These are phyloP conservation scores for Trichoderma aggressivum DNA, from an alignment of 2,329 filamentous ascomycete species.

Conservation along the genomic window DNA sequence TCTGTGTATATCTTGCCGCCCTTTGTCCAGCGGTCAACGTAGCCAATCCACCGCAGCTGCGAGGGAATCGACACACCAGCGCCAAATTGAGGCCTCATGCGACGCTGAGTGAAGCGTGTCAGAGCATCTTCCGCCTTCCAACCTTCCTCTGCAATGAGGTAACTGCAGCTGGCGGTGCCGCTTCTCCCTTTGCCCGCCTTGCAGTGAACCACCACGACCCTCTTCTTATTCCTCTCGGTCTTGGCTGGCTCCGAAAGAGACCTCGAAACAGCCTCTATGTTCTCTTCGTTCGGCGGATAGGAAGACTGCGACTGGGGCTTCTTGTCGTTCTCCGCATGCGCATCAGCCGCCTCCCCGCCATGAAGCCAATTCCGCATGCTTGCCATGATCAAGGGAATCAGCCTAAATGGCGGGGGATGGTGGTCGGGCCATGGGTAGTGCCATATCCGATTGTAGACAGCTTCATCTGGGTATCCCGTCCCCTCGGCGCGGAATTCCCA, in stretches of 20 bases:
- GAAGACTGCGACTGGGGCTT: background rate
- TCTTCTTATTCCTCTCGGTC: conserved; percentile 37
- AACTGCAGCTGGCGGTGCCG: conserved; percentile 82
- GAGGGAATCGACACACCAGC: conserved; percentile 89
- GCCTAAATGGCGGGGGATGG: conserved; percentile 86
- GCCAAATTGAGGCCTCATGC: conserved; percentile 88
- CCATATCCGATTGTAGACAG: conserved; percentile 78
- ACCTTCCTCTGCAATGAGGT: conserved; percentile 81
- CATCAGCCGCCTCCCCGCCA: conserved; percentile 39
- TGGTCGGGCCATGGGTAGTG: conserved; percentile 98
- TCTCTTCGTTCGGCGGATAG: background rate
- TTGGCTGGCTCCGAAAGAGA: conserved; percentile 20
- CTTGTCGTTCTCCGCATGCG: background rate
- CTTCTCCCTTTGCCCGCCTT: conserved; percentile 95
- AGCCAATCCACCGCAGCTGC: conserved; percentile 81
- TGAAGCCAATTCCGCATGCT: conserved; percentile 88
- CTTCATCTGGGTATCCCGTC: conserved; percentile 88
- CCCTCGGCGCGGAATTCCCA: conserved; percentile 98
- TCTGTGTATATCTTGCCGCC: conserved; percentile 77
- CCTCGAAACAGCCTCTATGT: background rate
- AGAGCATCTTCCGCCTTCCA: conserved; percentile 54
- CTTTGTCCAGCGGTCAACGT: conserved; percentile 82
- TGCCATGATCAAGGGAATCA: conserved; percentile 85
- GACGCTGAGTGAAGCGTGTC: conserved; percentile 65
- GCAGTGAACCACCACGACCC: conserved; percentile 91